These are phyloP conservation scores for Phylloporus scabripes DNA, from an alignment of 768 basidiomycete species.

Conservation along the genomic window DNA sequence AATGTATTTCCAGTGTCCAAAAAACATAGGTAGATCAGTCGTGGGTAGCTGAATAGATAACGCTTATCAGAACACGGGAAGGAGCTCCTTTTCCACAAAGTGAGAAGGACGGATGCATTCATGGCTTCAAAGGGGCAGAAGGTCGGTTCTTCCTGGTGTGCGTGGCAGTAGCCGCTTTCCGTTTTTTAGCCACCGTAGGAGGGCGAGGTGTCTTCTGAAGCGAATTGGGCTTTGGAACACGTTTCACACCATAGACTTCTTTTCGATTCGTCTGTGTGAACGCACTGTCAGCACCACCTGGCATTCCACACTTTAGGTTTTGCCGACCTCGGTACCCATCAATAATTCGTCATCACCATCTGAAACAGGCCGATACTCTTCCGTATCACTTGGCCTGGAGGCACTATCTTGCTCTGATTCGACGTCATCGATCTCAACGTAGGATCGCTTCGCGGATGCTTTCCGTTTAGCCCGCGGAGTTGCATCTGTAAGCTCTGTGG, in stretches of 20 bases:
- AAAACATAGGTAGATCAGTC: background rate
- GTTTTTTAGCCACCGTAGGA: constrained; percentile 16
- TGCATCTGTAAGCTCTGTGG: background rate
- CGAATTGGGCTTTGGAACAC: constrained; percentile 11
- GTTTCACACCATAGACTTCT: constrained; percentile 32
- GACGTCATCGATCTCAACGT: constrained; percentile 32
- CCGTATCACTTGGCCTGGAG: constrained; percentile 9
- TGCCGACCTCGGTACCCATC: constrained; percentile 52
- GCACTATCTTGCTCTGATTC: constrained; percentile 10
- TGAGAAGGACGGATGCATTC: background rate
- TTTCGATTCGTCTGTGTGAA: constrained; percentile 39
- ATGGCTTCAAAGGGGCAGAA: constrained; percentile 4
- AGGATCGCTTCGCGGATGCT: constrained; percentile 19
- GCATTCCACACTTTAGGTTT: constrained; percentile 2
- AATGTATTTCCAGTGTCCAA: constrained; percentile 9
- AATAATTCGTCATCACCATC: constrained; percentile 58
- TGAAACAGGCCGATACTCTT: constrained; percentile 18
- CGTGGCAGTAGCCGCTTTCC: constrained; percentile 6
- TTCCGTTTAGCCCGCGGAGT: constrained; percentile 19
- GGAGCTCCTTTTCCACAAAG: background rate
- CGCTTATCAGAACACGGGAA: background rate
- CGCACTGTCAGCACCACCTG: background rate
- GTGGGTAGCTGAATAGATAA: constrained; percentile 14
- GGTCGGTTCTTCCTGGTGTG: constrained; percentile 12
- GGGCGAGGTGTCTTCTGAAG: constrained; percentile 6